phyloP scores from a whole-genome alignment of 1,284 basidiomycete species.

The Phellinidium pouzarii region DNA sequence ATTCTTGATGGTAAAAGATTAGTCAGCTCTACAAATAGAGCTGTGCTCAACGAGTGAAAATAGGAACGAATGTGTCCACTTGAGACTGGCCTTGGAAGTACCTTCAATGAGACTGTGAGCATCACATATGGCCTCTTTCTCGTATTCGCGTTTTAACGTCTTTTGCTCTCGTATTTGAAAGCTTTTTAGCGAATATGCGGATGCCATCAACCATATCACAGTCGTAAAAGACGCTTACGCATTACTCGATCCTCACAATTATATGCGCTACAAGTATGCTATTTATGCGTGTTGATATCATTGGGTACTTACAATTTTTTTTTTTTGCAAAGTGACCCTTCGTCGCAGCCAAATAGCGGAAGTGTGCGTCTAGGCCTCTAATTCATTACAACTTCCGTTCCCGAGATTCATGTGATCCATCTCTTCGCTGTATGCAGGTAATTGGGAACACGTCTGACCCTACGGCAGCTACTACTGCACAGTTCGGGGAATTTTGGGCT shows the following conservation, averaged over 20 bases:
- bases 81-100: conserved; percentile 34
- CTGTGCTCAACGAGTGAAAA: background rate
- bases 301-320: background rate
- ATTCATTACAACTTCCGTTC: background rate
- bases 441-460: conserved; percentile 39
- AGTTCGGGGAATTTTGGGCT: conserved; percentile 23
- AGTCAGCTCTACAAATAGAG: background rate
- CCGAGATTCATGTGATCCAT: background rate
- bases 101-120: conserved; percentile 39
- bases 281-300: background rate
- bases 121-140: background rate
- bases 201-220: conserved; percentile 40
- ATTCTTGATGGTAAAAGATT: conserved; percentile 33
- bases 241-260: conserved; percentile 41
- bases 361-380: conserved; percentile 29
- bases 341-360: conserved; percentile 36
- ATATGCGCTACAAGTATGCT: conserved; percentile 41
- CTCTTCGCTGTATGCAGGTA: conserved; percentile 26
- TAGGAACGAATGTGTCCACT: conserved; percentile 39
- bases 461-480: conserved; percentile 35
- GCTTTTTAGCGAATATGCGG: conserved; percentile 38
- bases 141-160: background rate
- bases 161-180: conserved; percentile 17
- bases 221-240: conserved; percentile 36
- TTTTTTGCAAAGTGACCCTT: conserved; percentile 33